These are phyloP conservation scores for Pholiota molesta DNA, from an alignment of 768 basidiomycete genomes.

Conservation along the genomic window DNA sequence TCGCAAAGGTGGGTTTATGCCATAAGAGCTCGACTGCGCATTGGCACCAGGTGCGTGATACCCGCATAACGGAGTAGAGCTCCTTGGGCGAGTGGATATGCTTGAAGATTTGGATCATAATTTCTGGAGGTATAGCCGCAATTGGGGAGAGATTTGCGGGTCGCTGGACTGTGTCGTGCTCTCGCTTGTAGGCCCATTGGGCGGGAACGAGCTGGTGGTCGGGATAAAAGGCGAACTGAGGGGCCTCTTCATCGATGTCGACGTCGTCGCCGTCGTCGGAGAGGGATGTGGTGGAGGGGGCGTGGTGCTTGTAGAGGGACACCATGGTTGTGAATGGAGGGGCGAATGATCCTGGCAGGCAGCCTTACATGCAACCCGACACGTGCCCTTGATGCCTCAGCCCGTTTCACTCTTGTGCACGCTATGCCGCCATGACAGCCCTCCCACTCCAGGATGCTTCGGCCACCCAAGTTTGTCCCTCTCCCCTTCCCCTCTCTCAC, in stretches of 20 bases:
- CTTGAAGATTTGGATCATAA: slow-evolving; percentile 91
- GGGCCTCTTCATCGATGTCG: slow-evolving; percentile 46
- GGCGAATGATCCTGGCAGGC: slow-evolving; percentile 14
- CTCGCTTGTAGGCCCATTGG: slow-evolving; percentile 57
- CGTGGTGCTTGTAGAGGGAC: slow-evolving; percentile 53
- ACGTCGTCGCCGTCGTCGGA: slow-evolving; percentile 74
- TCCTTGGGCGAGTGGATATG: slow-evolving; percentile 77
- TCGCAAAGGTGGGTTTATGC: slow-evolving; percentile 84
- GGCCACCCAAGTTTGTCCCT: slow-evolving; percentile 4
- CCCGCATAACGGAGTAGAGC: slow-evolving; percentile 74
- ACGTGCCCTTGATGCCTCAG: slow-evolving; percentile 17
- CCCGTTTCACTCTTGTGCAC: slow-evolving; percentile 9
- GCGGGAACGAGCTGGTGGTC: slow-evolving; percentile 60
- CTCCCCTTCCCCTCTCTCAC: slow-evolving; percentile 8
- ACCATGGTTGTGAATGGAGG: slow-evolving; percentile 38
- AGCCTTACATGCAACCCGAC: slow-evolving; percentile 18
- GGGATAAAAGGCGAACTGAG: slow-evolving; percentile 57
- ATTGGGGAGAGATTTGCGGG: slow-evolving; percentile 55
- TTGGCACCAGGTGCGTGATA: slow-evolving; percentile 93
- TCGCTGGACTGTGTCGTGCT: slow-evolving; percentile 19
- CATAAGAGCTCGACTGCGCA: slow-evolving; percentile 94
- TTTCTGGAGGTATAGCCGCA: slow-evolving; percentile 80
- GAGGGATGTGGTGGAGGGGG: slow-evolving; percentile 78
- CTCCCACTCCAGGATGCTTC: slow-evolving; percentile 1
- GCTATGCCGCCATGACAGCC: slow-evolving; percentile 1